Evolutionary conservation across 306 rosid species (phyloP).

Genomic region (Quercus berberidifolia): DNA sequence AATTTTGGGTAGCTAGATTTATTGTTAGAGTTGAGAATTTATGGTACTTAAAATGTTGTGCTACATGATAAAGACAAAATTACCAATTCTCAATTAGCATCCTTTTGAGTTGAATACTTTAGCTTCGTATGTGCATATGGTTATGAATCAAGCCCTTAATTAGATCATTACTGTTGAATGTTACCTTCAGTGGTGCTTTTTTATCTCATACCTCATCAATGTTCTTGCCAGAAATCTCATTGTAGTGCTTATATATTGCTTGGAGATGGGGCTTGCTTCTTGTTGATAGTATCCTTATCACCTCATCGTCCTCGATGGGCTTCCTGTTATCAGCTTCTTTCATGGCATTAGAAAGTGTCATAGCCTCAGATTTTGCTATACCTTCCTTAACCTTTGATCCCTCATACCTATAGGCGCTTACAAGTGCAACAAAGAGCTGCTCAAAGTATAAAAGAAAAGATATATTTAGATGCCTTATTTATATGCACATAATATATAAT

Average conservation of each 20-base stretch:
- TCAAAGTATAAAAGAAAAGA: constrained; percentile 4
- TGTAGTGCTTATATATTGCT: constrained; percentile 61
- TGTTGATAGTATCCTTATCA: constrained; percentile 61
- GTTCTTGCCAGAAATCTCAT: constrained; percentile 46
- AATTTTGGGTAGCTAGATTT: too few species aligned
- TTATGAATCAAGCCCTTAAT: background rate
- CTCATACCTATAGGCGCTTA: constrained; percentile 94
- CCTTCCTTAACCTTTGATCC: constrained; percentile 62
- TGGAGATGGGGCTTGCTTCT: constrained; percentile 78
- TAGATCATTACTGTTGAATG: background rate
- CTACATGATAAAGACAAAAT: too few species aligned
- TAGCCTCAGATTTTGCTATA: constrained; percentile 66
- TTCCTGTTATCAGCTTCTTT: constrained; percentile 43
- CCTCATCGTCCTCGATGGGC: constrained; percentile 63
- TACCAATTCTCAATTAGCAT: constrained; percentile 34
- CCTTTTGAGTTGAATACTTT: constrained; percentile 1
- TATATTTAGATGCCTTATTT: background rate
- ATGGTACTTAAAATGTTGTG: too few species aligned
- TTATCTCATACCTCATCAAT: constrained; percentile 63
- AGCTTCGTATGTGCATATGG: background rate
- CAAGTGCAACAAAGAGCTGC: constrained; percentile 82
- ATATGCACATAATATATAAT: too few species aligned
- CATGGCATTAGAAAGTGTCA: constrained; percentile 45
- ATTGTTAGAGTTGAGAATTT: too few species aligned
- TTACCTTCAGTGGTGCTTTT: background rate